Evolutionary conservation across 139 green algal genomes (phyloP).

Genomic region (Spirogloea muscicola): DNA sequence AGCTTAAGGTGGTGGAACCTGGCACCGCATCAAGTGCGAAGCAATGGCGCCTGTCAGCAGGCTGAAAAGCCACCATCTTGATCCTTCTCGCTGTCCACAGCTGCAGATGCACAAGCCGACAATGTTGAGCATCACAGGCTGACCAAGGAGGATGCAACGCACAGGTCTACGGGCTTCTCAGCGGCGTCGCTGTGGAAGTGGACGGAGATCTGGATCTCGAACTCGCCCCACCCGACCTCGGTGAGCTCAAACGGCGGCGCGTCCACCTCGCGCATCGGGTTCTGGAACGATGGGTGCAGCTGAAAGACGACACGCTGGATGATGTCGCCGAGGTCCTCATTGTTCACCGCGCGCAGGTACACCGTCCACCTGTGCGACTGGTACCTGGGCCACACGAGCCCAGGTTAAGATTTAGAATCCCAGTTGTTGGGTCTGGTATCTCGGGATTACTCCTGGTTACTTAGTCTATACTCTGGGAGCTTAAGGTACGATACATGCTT

Average conservation of each 20-base stretch:
- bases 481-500: too few relatives aligned
- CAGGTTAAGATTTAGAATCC: too few relatives aligned
- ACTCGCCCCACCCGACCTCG: constrained; percentile 94
- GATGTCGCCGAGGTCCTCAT: constrained; percentile 72
- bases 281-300: constrained; percentile 82
- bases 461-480: too few relatives aligned
- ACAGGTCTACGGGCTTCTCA: constrained; percentile 67
- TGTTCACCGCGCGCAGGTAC: constrained; percentile 72
- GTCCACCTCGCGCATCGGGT: constrained; percentile 58
- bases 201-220: constrained; percentile 75
- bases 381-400: constrained; percentile 47
- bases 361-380: constrained; percentile 85
- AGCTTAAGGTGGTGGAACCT: constrained; percentile 74
- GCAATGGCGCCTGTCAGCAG: too few relatives aligned
- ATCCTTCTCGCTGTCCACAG: not conserved
- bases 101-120: not conserved
- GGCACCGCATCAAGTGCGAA: not conserved
- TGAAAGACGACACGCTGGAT: constrained; percentile 83
- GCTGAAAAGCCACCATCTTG: too few relatives aligned
- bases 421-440: too few relatives aligned
- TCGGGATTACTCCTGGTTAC: too few relatives aligned
- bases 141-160: constrained; percentile 8
- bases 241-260: constrained; percentile 66
- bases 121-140: not conserved
- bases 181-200: constrained; percentile 66